Conservation (phyloP, 2,329 filamentous ascomycete genomes). For the Stagonosporopsis vannaccii region DNA sequence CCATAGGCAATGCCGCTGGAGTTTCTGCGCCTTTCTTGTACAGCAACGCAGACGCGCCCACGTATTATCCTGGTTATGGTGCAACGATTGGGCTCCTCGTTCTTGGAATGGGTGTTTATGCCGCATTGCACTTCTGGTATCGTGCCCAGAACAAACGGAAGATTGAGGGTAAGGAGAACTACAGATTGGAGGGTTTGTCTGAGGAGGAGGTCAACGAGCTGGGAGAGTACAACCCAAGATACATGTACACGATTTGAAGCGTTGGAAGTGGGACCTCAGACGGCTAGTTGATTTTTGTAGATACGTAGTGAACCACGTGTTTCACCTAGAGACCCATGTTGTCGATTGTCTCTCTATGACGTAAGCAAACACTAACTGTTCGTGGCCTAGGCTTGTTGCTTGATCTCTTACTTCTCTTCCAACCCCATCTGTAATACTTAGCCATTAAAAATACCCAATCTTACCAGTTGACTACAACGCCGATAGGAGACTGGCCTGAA, state of each 20-base stretch:
- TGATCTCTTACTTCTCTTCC: slow-evolving; percentile 4
- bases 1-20: slow-evolving; percentile 45
- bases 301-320: not conserved
- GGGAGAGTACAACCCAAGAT: slow-evolving; percentile 37
- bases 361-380: slow-evolving; percentile 13
- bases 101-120: slow-evolving; percentile 28
- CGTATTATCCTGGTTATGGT: slow-evolving; percentile 31
- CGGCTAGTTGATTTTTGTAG: not conserved
- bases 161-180: slow-evolving; percentile 32
- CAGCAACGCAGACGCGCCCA: slow-evolving; percentile 20
- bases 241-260: slow-evolving; percentile 31
- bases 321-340: not conserved
- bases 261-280: too few species aligned
- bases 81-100: slow-evolving; percentile 32
- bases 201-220: slow-evolving; percentile 35
- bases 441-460: not conserved
- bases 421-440: not conserved
- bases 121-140: slow-evolving; percentile 30
- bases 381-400: not conserved
- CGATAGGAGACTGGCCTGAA: slow-evolving; percentile 14
- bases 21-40: slow-evolving; percentile 37
- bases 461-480: not conserved
- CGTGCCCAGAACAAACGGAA: slow-evolving; percentile 32
- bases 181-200: slow-evolving; percentile 33
- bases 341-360: not conserved